A percentile compares a stretch with the other conserved stretches of the same genome.
phyloP scores from a whole-genome alignment of 2,329 filamentous ascomycete genomes.

The Aspergillus intermedius region DNA sequence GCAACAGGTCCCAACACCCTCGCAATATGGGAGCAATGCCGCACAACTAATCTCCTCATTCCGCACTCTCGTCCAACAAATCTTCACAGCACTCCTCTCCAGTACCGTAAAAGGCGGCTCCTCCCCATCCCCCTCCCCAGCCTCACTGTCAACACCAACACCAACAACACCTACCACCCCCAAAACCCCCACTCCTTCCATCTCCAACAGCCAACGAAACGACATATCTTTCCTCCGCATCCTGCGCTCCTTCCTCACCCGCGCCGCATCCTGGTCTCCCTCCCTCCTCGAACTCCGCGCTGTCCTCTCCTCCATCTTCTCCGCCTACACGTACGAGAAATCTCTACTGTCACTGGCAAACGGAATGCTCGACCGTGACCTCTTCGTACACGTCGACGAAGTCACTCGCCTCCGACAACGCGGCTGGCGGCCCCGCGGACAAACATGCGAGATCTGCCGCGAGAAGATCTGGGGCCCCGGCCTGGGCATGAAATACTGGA shows the following conservation, averaged over 20 bases:
- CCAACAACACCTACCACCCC: conserved; percentile 1
- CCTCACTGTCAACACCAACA: not conserved
- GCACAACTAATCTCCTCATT: conserved; percentile 57
- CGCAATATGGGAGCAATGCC: conserved; percentile 14
- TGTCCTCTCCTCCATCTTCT: conserved; percentile 83
- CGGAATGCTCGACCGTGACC: conserved; percentile 75
- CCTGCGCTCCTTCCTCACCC: conserved; percentile 77
- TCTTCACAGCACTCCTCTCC: conserved; percentile 78
- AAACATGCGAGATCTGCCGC: conserved; percentile 81
- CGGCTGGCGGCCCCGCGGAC: conserved; percentile 82
- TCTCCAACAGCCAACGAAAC: conserved; percentile 24
- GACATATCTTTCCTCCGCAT: conserved; percentile 81
- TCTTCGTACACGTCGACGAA: conserved; percentile 75
- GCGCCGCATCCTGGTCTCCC: conserved; percentile 73
- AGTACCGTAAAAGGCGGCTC: conserved; percentile 55
- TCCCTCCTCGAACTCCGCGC: conserved; percentile 79
- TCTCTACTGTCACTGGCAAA: conserved; percentile 81
- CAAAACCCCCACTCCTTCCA: too few relatives aligned
- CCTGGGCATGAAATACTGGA: conserved; percentile 68
- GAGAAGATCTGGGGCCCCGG: conserved; percentile 83
- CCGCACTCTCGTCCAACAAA: conserved; percentile 76
- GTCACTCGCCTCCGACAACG: conserved; percentile 68
- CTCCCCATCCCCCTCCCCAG: conserved; percentile 6
- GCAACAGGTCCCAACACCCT: conserved; percentile 8
- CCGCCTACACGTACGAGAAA: conserved; percentile 92